Evolutionary conservation across 2,329 filamentous ascomycete genomes (phyloP).

Genomic region (Colletotrichum sidae): DNA sequence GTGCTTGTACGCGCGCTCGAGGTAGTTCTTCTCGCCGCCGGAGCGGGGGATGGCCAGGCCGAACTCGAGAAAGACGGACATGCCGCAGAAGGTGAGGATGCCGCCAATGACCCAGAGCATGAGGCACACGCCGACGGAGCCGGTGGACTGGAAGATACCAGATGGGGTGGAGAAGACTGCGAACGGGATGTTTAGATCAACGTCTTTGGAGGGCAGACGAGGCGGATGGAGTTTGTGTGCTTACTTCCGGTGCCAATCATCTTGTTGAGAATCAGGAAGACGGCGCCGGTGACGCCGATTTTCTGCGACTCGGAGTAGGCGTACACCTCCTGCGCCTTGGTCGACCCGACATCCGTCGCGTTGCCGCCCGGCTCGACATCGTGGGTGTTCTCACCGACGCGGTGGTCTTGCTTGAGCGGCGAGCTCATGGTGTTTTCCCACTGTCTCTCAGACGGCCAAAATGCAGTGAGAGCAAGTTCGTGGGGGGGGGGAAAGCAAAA

Average conservation of each 20-base stretch:
- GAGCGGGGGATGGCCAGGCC: constrained; percentile 71
- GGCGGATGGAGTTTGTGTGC: constrained; percentile 38
- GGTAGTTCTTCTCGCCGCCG: constrained; percentile 75
- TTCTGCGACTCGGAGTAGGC: constrained; percentile 56
- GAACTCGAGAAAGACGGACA: constrained; percentile 73
- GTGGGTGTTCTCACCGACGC: constrained; percentile 16
- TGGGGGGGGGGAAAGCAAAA: background rate
- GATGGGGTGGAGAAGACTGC: constrained; percentile 67
- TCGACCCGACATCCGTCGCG: constrained; percentile 4
- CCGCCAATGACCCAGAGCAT: constrained; percentile 50
- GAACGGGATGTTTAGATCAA: background rate
- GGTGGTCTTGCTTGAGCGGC: constrained; percentile 23
- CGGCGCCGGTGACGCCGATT: constrained; percentile 63
- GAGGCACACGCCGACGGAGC: constrained; percentile 60
- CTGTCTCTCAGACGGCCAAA: background rate
- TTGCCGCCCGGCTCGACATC: background rate
- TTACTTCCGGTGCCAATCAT: constrained; percentile 70
- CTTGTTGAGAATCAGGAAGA: constrained; percentile 68
- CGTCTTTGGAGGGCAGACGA: background rate
- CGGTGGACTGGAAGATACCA: constrained; percentile 62
- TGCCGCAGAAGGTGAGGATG: constrained; percentile 67
- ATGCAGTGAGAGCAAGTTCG: too few relatives aligned
- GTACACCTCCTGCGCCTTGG: constrained; percentile 46
- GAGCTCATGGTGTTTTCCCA: constrained; percentile 10
- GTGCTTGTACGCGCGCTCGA: constrained; percentile 70